phyloP scores from a whole-genome alignment of 1,284 basidiomycete species.

The Ganoderma lucidum region DNA sequence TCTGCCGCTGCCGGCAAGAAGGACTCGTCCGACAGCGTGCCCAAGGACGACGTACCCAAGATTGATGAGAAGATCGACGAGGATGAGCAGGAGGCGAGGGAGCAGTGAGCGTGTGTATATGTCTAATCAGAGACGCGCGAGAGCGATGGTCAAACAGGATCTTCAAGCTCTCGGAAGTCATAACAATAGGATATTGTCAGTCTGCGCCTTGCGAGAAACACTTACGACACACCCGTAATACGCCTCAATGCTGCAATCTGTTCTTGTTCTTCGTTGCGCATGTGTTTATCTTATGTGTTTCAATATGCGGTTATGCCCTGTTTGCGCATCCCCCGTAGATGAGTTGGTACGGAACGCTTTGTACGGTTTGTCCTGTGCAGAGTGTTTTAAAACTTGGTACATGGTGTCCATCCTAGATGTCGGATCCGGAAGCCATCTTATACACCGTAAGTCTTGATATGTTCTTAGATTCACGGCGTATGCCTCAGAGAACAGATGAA shows the following conservation, averaged over 20 bases:
- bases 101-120: slow-evolving; percentile 19
- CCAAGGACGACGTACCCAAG: slow-evolving; percentile 44
- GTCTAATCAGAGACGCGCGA: background rate
- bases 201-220: background rate
- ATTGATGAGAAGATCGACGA: slow-evolving; percentile 51
- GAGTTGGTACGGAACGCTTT: slow-evolving; percentile 3
- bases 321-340: slow-evolving; percentile 18
- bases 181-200: background rate
- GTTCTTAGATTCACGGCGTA: background rate
- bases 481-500: too few relatives aligned
- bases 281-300: slow-evolving; percentile 36
- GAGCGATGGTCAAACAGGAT: background rate
- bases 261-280: slow-evolving; percentile 27
- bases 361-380: background rate
- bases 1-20: slow-evolving; percentile 52
- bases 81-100: slow-evolving; percentile 44
- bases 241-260: slow-evolving; percentile 33
- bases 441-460: background rate
- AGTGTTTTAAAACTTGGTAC: background rate
- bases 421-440: background rate
- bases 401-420: background rate
- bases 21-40: slow-evolving; percentile 34
- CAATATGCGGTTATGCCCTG: slow-evolving; percentile 31
- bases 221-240: slow-evolving; percentile 6
- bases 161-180: background rate